Evolutionary conservation across 2,329 filamentous ascomycete genomes (phyloP).

Genomic region (Grosmannia serpens): DNA sequence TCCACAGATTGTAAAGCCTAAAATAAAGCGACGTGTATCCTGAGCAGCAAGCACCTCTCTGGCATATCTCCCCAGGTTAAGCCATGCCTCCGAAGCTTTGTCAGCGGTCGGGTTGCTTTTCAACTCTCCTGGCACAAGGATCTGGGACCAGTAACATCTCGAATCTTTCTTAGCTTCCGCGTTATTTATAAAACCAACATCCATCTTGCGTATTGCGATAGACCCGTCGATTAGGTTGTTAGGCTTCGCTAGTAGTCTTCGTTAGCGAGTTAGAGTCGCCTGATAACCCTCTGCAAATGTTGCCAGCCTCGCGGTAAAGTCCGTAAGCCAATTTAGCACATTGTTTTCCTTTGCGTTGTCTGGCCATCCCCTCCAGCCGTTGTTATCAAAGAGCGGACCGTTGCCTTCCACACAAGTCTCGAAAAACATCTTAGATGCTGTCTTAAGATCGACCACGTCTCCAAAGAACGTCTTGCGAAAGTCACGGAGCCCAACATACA

Average conservation of each 20-base stretch:
- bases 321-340: slow-evolving; percentile 24
- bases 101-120: too few species aligned
- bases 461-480: slow-evolving; percentile 24
- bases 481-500: slow-evolving; percentile 21
- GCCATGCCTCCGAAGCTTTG: too few species aligned
- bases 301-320: slow-evolving; percentile 17
- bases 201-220: too few species aligned
- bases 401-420: slow-evolving; percentile 20
- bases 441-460: slow-evolving; percentile 18
- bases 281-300: slow-evolving; percentile 15
- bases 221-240: too few species aligned
- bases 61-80: too few species aligned
- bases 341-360: slow-evolving; percentile 20
- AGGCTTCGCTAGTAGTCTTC: slow-evolving; percentile 10
- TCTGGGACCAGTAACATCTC: too few species aligned
- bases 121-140: too few species aligned
- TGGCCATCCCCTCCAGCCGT: slow-evolving; percentile 24
- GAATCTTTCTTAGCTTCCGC: too few species aligned
- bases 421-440: slow-evolving; percentile 22
- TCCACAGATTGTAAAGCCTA: too few species aligned
- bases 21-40: too few species aligned
- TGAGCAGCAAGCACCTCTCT: too few species aligned
- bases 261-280: slow-evolving; percentile 13
- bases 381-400: slow-evolving; percentile 19
- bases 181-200: too few species aligned